These are phyloP conservation scores for Medicago ruthenica DNA, from an alignment of 306 rosid genomes.

Conservation along the genomic window DNA sequence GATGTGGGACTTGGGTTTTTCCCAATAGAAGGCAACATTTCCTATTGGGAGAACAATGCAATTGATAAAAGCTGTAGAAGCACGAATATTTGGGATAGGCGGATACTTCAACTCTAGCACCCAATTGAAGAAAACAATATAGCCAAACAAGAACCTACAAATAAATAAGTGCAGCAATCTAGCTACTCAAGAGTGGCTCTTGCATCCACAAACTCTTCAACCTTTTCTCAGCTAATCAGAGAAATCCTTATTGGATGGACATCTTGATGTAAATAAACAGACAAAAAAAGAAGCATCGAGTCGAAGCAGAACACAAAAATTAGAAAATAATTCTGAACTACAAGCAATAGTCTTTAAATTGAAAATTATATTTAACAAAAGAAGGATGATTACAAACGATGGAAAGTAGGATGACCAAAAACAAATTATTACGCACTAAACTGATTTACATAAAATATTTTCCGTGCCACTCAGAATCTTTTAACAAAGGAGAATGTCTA, in stretches of 20 bases:
- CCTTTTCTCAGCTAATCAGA: neutral
- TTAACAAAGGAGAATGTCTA: constrained; percentile 27
- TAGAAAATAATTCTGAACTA: neutral
- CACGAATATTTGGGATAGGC: constrained; percentile 4
- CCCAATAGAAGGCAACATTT: neutral
- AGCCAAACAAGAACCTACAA: neutral
- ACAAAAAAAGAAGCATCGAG: neutral
- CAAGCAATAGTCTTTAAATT: neutral
- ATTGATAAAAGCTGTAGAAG: constrained; percentile 10
- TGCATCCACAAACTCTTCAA: constrained; percentile 17
- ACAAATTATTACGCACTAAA: constrained; percentile 18
- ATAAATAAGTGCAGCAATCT: constrained; percentile 14
- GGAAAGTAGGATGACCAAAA: constrained; percentile 14
- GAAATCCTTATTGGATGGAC: neutral
- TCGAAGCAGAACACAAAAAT: neutral
- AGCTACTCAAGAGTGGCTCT: constrained; percentile 26
- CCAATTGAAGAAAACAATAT: neutral
- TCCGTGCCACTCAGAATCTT: constrained; percentile 23
- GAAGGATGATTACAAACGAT: neutral
- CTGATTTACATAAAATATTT: constrained; percentile 13
- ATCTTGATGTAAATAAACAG: neutral
- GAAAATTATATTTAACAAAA: constrained; percentile 3
- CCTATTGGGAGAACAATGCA: constrained; percentile 9
- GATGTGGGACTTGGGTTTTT: too few species aligned
- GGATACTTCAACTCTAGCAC: constrained; percentile 14